Conservation (phyloP, 2,329 filamentous ascomycete species). For the Chlorencoelia australis region DNA sequence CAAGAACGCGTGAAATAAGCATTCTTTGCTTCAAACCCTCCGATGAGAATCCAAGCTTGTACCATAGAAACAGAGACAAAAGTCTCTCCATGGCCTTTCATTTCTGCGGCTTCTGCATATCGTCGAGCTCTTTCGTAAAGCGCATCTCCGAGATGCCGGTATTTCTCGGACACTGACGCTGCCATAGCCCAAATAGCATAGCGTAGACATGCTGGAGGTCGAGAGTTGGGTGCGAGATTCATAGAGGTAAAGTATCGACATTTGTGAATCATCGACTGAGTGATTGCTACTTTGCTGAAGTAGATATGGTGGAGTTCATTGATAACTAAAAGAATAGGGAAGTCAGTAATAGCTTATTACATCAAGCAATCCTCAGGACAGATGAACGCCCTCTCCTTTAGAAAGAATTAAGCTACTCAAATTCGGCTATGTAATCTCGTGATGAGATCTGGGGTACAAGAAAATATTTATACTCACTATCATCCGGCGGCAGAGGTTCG, state of each 20-base stretch:
- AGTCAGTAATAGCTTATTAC: too few relatives aligned
- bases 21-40: conserved; percentile 71
- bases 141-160: conserved; percentile 59
- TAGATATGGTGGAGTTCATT: conserved; percentile 65
- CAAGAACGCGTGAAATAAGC: conserved; percentile 81
- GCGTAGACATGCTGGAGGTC: conserved; percentile 71
- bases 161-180: conserved; percentile 61
- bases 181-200: conserved; percentile 86
- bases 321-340: too few relatives aligned
- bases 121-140: conserved; percentile 77
- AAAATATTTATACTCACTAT: too few relatives aligned
- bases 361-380: too few relatives aligned
- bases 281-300: conserved; percentile 64
- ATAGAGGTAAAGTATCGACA: conserved; percentile 66
- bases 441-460: too few relatives aligned
- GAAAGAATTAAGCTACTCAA: too few relatives aligned
- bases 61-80: conserved; percentile 72
- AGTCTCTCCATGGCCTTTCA: conserved; percentile 72
- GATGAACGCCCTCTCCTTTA: too few relatives aligned
- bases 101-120: conserved; percentile 75
- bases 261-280: conserved; percentile 68
- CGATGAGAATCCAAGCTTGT: conserved; percentile 69
- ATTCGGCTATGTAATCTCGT: too few relatives aligned
- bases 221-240: conserved; percentile 59
- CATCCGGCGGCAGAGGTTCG: conserved; percentile 69